Base-by-base conservation (phyloP, 2,329 filamentous ascomycete genomes). In the Pseudonectria buxi region DNA sequence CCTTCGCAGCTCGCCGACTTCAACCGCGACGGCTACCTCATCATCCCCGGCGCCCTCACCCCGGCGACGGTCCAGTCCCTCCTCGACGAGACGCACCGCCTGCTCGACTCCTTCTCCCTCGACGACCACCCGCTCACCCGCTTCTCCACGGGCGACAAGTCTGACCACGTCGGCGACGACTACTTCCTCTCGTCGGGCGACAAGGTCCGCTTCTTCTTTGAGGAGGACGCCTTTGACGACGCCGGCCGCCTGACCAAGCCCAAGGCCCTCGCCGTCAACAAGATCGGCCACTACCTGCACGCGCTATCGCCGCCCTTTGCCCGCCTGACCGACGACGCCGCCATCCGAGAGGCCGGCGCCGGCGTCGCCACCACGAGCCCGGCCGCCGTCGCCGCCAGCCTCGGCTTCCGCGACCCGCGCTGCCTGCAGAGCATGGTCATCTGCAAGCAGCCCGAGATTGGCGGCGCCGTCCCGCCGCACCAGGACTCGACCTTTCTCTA, bases 371-470 rank as follows among this genome's bases (percentile, higher is more conserved):
- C n/a, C n/a, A n/a, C n/a, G n/a, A 62, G 59, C n/a, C 73, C 74
- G 1, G 69, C 67, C 1, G 76, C 71, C 5, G 78, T 95, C 11
- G 87, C 88, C 1, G 66, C 68, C 29, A 72, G 73, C 7, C 69
- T 95, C 10, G 83, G 83, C 3, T 95, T 88, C 65, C 52, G 48
- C 4, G 86, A 94, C 58, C 86, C 89, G 2, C 70, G 83, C 14
- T 76, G 73, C 40, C 69, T 98, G 34, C 92, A 98, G 69, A 92
- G 84, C 59, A 98, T 98, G 92, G 74, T 96, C 18, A 96, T 98
- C 51, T 95, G 88, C 76, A 98, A 98, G 63, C 90, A 95, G 65
- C 89, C 92, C 14, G 86, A 94, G 63, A 95, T 96, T 35, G 92
- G 92, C 18, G 90, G 86, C 14, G 84, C 85, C 2, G 92, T 96